Evolutionary conservation across 2,329 filamentous ascomycete species (phyloP), one percentile per base, ranked within the genome.

Genomic region (Sordariomycetes sp.): DNA sequence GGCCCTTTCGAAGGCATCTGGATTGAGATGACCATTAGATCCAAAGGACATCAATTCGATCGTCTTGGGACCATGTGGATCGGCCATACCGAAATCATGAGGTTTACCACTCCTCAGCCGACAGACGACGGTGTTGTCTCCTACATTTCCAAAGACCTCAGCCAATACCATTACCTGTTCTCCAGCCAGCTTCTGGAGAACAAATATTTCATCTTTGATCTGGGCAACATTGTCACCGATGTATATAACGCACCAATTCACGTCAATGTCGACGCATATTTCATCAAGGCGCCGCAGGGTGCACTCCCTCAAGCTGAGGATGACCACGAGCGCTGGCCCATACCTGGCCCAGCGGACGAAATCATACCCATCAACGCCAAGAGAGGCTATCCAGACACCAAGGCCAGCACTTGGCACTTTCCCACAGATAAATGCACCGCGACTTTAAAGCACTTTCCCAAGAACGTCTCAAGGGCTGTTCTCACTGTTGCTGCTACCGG

Each of bases 81-180:
- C 24, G 76, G 75, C 26, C 82, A 90, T 51, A 76, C 73, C 8
- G 85, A 93, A 52, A 69, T 93, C n/a, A 92, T 82, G 66, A 69
- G 85, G 17, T 88, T 84, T 3, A 87, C 83, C 5, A 93, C 86
- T 1, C 82, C 85, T 4, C 82, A 93, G 58, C 84, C 86, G 2
- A 85, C 76, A 0, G 43, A 60, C 5, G 68, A 68, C 16, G 85
- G 84, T 6, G 87, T 92, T 41, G 61, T 70, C 29, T 90, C 82
- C 82, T 77, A 72, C 1, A 86, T 85, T 49, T 62, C 79, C 35
- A 92, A 90, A 55, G 84, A 93, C 50, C 77, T 87, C 74, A 83
- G 80, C 2, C 67, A 72, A 34, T 88, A 79, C 50, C 59, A 80
- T 12, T 65, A 72, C 4, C 60, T 92, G n/a, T n/a, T n/a, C 10